Base-by-base conservation (phyloP, 2,329 filamentous ascomycete genomes). In the Alternaria sp. region DNA sequence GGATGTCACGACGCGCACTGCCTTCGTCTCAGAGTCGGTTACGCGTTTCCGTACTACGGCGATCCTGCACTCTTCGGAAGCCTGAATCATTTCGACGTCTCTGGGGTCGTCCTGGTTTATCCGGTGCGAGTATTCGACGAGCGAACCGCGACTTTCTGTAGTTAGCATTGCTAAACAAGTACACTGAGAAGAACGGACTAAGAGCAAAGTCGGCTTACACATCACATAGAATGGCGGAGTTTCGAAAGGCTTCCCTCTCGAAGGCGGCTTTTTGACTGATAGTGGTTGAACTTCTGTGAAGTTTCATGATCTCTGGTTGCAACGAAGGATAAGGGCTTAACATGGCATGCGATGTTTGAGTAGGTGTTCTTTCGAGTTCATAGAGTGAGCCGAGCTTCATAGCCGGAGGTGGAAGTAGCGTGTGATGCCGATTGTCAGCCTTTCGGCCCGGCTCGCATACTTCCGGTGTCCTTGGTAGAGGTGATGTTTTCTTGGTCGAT, bases 151-250 rank as follows among this genome's bases (percentile, higher is more conserved):
- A 5, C 79, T 81, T 19, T 12, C 54, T 23, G 61, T 60, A 55
- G 64, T 62, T 40, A 25, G 51, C 23, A 28, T 30, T 26, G 17
- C 45, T 32, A 25, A 23, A 40, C 13, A 21, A 3, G 17, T 4
- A 13, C 5, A 6, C 6, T 8, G 4, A 19, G 11, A 13, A 32
- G 17, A 11, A 40, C 30, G 19, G 19, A 44, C 17, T 10, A 10
- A 26, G 23, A 13, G 54, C 49, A 4, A 21, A 23, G 12, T 15
- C n/a, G 21, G 23, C 77, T 74, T 72, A 79, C 76, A 83, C 77
- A 56, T 83, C 81, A 65, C 82, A 83, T 5, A 84, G 68, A 9
- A 83, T 79, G 7, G 81, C 81, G 2, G 81, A 77, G 59, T 83
- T 82, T 8, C 80, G 78, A 49, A 83, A 82, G 0, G 83, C 79